phyloP scores from a whole-genome alignment of 176 grass and related monocot genomes.

The Coix lacrymajobi region DNA sequence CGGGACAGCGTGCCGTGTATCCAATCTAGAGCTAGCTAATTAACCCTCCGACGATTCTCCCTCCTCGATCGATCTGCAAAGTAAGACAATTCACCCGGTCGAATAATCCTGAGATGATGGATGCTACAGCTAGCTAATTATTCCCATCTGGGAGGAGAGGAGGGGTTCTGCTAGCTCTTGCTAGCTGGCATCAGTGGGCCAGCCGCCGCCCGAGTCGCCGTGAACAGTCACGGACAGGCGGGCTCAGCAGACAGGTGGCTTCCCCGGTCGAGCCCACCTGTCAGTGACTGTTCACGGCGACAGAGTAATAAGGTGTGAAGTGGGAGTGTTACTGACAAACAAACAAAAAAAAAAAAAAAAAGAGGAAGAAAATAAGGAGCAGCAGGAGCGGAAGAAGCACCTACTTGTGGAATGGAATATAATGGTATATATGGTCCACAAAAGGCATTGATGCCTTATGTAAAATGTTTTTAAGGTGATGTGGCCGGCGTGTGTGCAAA shows the following conservation, averaged over 20 bases:
- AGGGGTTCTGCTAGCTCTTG: background rate
- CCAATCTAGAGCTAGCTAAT: no score
- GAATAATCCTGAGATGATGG: constrained; percentile 22
- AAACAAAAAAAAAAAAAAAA: no score
- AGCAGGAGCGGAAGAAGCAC: background rate
- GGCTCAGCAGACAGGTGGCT: fast-evolving
- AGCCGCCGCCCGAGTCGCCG: background rate
- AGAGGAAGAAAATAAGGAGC: background rate
- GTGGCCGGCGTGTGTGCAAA: background rate
- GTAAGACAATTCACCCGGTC: constrained; percentile 27
- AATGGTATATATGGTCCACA: constrained; percentile 26
- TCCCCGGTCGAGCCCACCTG: background rate
- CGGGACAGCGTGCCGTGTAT: constrained; percentile 17
- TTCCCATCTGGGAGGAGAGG: background rate
- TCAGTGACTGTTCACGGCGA: background rate
- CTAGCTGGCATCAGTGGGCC: no score
- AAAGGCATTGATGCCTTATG: constrained; percentile 10
- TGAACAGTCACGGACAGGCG: background rate
- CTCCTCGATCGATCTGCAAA: background rate
- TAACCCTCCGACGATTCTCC: no score
- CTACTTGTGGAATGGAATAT: background rate
- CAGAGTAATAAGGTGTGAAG: no score
- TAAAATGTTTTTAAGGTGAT: constrained; percentile 4
- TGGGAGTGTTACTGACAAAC: background rate
- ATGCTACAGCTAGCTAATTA: constrained; percentile 21